A percentile compares a stretch with the other conserved stretches of the same genome.
phyloP scores from a whole-genome alignment of 768 basidiomycete species.

The Naganishia friedmannii region DNA sequence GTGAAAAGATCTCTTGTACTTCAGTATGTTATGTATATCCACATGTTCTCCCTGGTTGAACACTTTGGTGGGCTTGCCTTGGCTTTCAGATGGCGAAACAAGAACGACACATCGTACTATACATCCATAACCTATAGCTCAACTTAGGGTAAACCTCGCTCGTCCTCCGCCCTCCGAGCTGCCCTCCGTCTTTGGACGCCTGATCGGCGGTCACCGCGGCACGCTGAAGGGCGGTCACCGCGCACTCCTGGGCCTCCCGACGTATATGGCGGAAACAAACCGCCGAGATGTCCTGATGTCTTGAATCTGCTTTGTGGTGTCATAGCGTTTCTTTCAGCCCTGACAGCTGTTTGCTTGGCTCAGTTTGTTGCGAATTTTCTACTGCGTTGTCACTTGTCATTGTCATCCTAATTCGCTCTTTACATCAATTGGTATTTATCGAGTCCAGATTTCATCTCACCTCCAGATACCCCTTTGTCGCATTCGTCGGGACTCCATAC shows the following conservation, averaged over 20 bases:
- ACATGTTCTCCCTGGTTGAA: neutral
- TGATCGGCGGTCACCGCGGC: slow-evolving; percentile 14
- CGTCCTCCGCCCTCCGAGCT: too few relatives aligned
- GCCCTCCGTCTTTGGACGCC: too few relatives aligned
- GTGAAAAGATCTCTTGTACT: neutral
- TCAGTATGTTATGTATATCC: neutral
- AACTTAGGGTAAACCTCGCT: too few relatives aligned
- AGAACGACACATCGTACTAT: too few relatives aligned
- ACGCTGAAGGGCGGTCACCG: neutral
- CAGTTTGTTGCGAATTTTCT: neutral
- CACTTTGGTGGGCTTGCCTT: neutral
- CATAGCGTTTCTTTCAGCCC: neutral
- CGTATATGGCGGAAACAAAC: slow-evolving; percentile 18
- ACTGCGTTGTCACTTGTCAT: neutral
- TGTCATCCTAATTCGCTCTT: neutral
- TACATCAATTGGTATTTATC: neutral
- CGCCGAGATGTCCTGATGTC: slow-evolving; percentile 2
- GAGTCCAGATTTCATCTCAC: neutral
- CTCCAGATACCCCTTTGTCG: neutral
- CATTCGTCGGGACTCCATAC: neutral
- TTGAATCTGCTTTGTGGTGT: neutral
- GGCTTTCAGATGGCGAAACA: too few relatives aligned
- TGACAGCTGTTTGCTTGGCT: neutral
- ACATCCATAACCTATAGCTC: too few relatives aligned
- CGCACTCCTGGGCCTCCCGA: neutral